These are phyloP conservation scores for Saksenaea oblongispora DNA, from an alignment of 371 early-diverging fungal genomes.

Conservation along the genomic window DNA sequence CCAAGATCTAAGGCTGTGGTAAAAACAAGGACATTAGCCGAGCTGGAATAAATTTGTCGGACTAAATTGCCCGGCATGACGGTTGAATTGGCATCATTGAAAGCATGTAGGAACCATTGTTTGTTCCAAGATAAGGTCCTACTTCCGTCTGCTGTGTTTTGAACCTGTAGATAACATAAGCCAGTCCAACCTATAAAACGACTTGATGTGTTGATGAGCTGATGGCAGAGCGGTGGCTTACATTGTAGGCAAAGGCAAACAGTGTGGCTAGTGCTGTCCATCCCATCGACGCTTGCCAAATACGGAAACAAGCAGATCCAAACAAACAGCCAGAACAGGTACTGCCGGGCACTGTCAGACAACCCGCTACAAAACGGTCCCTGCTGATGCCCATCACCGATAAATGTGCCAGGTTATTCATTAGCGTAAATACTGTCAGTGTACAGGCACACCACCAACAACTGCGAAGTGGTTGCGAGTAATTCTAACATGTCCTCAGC, in stretches of 20 bases:
- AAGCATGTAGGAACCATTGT: not conserved
- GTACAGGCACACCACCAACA: not conserved
- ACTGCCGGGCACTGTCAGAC: not conserved
- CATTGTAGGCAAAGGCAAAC: not conserved
- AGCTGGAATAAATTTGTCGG: not conserved
- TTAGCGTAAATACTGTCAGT: not conserved
- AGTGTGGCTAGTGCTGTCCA: slow-evolving; percentile 1
- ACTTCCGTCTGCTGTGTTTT: too few relatives aligned
- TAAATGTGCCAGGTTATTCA: not conserved
- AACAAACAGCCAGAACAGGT: not conserved
- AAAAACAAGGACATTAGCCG: too few relatives aligned
- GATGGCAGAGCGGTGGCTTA: not conserved
- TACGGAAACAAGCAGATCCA: not conserved
- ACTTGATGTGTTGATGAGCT: too few relatives aligned
- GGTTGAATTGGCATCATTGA: not conserved
- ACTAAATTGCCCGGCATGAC: not conserved
- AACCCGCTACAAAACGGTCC: not conserved
- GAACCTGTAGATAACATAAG: too few relatives aligned
- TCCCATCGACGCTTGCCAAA: slow-evolving; percentile 1
- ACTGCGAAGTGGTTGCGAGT: not conserved
- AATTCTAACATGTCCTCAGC: not conserved
- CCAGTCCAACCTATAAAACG: too few relatives aligned
- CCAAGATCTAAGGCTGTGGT: too few relatives aligned
- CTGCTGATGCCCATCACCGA: not conserved
- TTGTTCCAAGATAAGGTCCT: too few relatives aligned